A percentile compares a stretch with the other conserved stretches of the same genome.
These are phyloP conservation scores for Quercus glauca DNA, from an alignment of 306 rosid genomes.

Conservation along the genomic window DNA sequence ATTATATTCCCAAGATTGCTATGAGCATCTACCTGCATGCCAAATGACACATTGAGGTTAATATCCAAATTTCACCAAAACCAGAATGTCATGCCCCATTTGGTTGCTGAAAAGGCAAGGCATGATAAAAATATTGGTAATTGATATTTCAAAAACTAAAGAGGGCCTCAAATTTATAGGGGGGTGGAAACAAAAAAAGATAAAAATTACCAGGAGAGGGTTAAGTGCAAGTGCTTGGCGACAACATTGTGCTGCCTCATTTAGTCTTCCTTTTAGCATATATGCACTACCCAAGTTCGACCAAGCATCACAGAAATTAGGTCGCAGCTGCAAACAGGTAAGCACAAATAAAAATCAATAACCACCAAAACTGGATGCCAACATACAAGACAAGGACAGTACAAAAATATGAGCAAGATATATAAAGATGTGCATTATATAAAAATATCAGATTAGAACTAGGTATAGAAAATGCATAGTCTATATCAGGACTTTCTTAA, in stretches of 20 bases:
- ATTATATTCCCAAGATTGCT: conserved; percentile 68
- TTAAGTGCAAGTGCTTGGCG: conserved; percentile 96
- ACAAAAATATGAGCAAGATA: too few species aligned
- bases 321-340: conserved; percentile 65
- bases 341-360: conserved; percentile 11
- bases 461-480: background rate
- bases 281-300: conserved; percentile 97
- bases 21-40: conserved; percentile 57
- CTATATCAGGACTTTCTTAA: too few species aligned
- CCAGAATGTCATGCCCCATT: too few species aligned
- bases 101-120: too few species aligned
- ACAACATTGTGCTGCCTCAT: conserved; percentile 96
- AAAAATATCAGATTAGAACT: background rate
- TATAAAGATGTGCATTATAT: too few species aligned
- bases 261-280: conserved; percentile 94
- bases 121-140: too few species aligned
- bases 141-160: too few species aligned
- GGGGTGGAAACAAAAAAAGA: background rate
- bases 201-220: conserved; percentile 68
- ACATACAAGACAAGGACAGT: background rate
- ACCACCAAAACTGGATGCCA: background rate
- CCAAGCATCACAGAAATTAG: conserved; percentile 97
- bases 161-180: too few species aligned
- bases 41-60: too few species aligned
- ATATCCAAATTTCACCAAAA: too few species aligned